These are phyloP conservation scores for Monosporascus sp. DNA, from an alignment of 2,329 filamentous ascomycete genomes.

Conservation along the genomic window DNA sequence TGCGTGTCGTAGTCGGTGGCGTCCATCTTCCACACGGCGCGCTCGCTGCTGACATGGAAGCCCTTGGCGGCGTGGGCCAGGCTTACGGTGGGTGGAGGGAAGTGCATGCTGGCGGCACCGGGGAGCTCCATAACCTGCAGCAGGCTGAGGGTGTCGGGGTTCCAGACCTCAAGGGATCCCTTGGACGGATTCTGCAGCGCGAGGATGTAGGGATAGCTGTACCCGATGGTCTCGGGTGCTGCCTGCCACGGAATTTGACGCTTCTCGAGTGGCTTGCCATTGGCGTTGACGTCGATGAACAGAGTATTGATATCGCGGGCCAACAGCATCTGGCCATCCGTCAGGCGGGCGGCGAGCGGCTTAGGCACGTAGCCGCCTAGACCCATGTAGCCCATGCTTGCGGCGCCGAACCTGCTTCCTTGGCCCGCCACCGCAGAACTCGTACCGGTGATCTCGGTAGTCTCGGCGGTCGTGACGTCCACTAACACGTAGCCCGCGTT, in stretches of 20 bases:
- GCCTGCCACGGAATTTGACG: constrained; percentile 87
- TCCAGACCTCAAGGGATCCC: constrained; percentile 82
- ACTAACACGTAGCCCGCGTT: constrained; percentile 88
- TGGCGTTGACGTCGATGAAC: constrained; percentile 80
- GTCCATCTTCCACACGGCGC: constrained; percentile 93
- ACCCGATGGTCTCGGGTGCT: constrained; percentile 86
- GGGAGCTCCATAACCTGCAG: constrained; percentile 80
- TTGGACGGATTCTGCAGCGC: constrained; percentile 79
- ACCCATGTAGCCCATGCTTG: constrained; percentile 95
- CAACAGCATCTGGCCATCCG: constrained; percentile 80
- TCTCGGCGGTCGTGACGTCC: constrained; percentile 68
- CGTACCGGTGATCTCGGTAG: constrained; percentile 74
- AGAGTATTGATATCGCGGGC: constrained; percentile 96
- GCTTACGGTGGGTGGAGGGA: constrained; percentile 87
- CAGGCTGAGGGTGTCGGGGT: constrained; percentile 85
- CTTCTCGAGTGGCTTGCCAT: constrained; percentile 76
- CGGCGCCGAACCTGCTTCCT: constrained; percentile 73
- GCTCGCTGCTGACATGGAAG: constrained; percentile 87
- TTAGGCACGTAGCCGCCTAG: constrained; percentile 88
- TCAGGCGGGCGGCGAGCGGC: constrained; percentile 77
- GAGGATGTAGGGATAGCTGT: constrained; percentile 93
- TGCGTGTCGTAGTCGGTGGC: constrained; percentile 88
- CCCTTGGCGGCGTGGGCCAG: constrained; percentile 95
- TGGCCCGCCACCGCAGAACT: constrained; percentile 62
- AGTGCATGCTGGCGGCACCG: constrained; percentile 78